Base-by-base conservation (phyloP, 83 land plant genomes). In the Diphasiastrum complanatum region DNA sequence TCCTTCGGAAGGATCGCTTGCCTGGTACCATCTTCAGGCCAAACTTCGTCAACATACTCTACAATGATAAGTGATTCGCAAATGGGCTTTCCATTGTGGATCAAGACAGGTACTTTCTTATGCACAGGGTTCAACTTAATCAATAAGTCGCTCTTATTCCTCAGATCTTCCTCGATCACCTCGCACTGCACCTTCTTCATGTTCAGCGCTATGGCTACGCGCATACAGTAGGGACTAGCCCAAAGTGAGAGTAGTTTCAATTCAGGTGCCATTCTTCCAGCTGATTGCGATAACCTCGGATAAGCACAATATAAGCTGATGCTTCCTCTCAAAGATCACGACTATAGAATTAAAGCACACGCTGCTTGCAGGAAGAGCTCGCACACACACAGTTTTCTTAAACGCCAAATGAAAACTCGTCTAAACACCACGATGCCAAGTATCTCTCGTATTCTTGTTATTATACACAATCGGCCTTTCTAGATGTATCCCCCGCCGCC, bases 11-110 rank as follows among this genome's bases (percentile, higher is more conserved):
- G 75, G 53, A 32, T 65, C 69, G 14, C 34, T 10, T 16, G 79
- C 70, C n/a, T 69, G 60, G 40, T 51, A 41, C 69, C 51, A 1
- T 24, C 34, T 20, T 57, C 27, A 2, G 45, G 45, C 81, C 81
- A 74, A 1, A 32, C 53, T 23, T 74, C 78, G 23, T 74, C 81
- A 8, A 78, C 60, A 40, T 78, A 78, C 31, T 78, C 68, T 14
- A 78, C 20, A n/a, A 78, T 78, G 43, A 78, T 55, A 6, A 74
- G 53, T 5, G 81, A 78, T 38, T 78, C 78, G 3, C 52, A 48
- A n/a, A 74, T 22, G 30, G 72, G 61, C 40, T 63, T 72, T 0
- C 48, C 73, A 16, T 65, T 36, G 38, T 78, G 81, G 1, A 74
- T 32, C 1, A 78, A 67, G 34, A 78, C 81, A 1, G 81, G 78